Evolutionary conservation across 2,329 filamentous ascomycete genomes (phyloP).

Genomic region (Penicillium sp.): DNA sequence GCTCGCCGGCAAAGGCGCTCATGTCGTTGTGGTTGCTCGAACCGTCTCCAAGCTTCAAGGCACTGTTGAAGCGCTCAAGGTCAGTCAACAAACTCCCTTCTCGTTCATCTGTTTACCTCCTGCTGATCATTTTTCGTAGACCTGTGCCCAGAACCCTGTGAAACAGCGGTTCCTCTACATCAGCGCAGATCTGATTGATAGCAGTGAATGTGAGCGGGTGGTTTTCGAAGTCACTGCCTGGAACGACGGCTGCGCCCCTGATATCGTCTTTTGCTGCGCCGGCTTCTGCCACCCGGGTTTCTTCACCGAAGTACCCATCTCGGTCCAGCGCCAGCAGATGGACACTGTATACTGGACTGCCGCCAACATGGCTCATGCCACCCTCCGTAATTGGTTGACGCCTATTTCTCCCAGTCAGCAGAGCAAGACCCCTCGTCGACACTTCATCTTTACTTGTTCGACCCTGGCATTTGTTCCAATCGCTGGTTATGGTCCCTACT

Average conservation of each 20-base stretch:
- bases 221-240: conserved; percentile 73
- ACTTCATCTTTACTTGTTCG: conserved; percentile 87
- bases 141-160: conserved; percentile 65
- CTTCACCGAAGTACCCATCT: conserved; percentile 73
- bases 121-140: conserved; percentile 47
- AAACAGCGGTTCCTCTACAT: conserved; percentile 82
- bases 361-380: conserved; percentile 81
- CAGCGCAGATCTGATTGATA: conserved; percentile 75
- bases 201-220: conserved; percentile 70
- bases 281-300: conserved; percentile 74
- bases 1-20: conserved; percentile 80
- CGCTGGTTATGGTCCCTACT: conserved; percentile 81
- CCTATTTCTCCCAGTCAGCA: conserved; percentile 37
- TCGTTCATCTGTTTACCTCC: neutral
- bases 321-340: conserved; percentile 75
- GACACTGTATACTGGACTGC: conserved; percentile 89
- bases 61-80: conserved; percentile 68
- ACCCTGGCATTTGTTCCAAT: conserved; percentile 74
- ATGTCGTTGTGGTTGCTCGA: conserved; percentile 82
- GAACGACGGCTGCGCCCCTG: conserved; percentile 74
- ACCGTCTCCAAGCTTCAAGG: conserved; percentile 73
- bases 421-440: conserved; percentile 54
- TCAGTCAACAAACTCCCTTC: conserved; percentile 37
- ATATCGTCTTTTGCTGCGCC: conserved; percentile 90
- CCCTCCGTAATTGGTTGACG: conserved; percentile 73